Base-by-base conservation (phyloP, 352 stramenopile species). In the Globisporangium sylvaticum region DNA sequence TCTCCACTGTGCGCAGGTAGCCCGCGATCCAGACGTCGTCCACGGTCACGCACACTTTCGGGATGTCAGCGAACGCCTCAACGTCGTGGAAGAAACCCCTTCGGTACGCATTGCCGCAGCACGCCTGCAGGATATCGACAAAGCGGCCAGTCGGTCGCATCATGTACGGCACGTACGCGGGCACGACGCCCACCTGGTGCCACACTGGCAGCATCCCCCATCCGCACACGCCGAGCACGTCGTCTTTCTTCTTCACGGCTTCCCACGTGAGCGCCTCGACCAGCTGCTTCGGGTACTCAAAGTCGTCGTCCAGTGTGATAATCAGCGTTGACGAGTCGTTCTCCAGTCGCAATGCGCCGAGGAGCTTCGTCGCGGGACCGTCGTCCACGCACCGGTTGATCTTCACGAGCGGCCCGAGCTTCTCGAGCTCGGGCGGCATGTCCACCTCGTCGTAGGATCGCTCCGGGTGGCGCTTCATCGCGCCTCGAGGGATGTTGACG, bases 1-100 rank as follows among this genome's bases (percentile, higher is more conserved):
- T 69, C 67, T 92, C 84, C 32, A 91, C 80, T 20, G 76, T 89
- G n/a, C 77, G 75, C 57, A 94, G 67, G 62, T 91, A 94, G 1
- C 86, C 86, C 0, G 86, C 84, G 67, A 94, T 90, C 86, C 86
- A 94, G 18, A 92, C 84, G 58, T 92, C 84, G 63, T 94, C 86
- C 10, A 94, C 84, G 1, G 86, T 94, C 57, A 92, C 81, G 66
- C 86, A 94, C 5, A 90, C 73, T 0, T 69, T 8, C 20, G 84
- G 83, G 57, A 94, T 90, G 31, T 88, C 72, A 0, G 84, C 84
- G 18, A 94, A 75, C 8, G 80, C 78, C 18, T 91, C 76, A 5
- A 94, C 71, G 44, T 92, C 82, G 46, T 60, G 68, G 71, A 94
- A 94, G 65, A 94, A 94, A 20, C 82, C 81, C 29, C 84, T 81